Percentiles rank a stretch among this genome's conserved stretches.
Conservation (phyloP, 2,329 filamentous ascomycete genomes). For the Colletotrichum australisinense region DNA sequence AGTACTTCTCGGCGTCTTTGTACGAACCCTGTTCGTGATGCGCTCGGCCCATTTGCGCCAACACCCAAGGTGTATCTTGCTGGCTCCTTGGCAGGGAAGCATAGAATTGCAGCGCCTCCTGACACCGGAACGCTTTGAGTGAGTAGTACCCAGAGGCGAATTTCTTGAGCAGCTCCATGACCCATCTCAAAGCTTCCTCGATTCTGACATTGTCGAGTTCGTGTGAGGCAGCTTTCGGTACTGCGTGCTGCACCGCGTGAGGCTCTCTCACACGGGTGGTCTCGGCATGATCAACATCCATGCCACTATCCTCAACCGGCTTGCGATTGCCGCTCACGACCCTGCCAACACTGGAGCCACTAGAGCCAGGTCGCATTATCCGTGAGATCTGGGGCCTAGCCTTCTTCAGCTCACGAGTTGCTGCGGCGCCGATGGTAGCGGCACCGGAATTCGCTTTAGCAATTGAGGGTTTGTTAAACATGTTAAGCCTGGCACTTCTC, state of each 20-base stretch:
- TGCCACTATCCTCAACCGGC: slow-evolving; percentile 71
- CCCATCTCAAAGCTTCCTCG: slow-evolving; percentile 79
- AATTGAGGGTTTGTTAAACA: slow-evolving; percentile 73
- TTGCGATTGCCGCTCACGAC: slow-evolving; percentile 94
- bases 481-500: slow-evolving; percentile 77
- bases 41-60: slow-evolving; percentile 89
- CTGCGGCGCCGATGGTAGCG: slow-evolving; percentile 67
- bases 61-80: slow-evolving; percentile 91
- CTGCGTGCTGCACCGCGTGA: slow-evolving; percentile 46
- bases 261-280: slow-evolving; percentile 57
- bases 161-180: slow-evolving; percentile 85
- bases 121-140: slow-evolving; percentile 82
- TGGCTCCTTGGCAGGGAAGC: slow-evolving; percentile 77
- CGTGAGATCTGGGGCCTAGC: slow-evolving; percentile 78
- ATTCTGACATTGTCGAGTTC: slow-evolving; percentile 71
- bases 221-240: slow-evolving; percentile 47
- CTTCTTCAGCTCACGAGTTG: slow-evolving; percentile 84
- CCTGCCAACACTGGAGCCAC: slow-evolving; percentile 79
- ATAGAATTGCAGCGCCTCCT: slow-evolving; percentile 81
- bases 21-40: slow-evolving; percentile 93
- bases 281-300: slow-evolving; percentile 79
- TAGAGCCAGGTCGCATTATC: slow-evolving; percentile 73
- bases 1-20: slow-evolving; percentile 86
- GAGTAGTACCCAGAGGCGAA: slow-evolving; percentile 84
- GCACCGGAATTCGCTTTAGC: slow-evolving; percentile 71